Percentiles rank a stretch among this genome's conserved stretches.
Evolutionary conservation across 148 eudicot genomes (phyloP).

Genomic region (Spergularia marina): DNA sequence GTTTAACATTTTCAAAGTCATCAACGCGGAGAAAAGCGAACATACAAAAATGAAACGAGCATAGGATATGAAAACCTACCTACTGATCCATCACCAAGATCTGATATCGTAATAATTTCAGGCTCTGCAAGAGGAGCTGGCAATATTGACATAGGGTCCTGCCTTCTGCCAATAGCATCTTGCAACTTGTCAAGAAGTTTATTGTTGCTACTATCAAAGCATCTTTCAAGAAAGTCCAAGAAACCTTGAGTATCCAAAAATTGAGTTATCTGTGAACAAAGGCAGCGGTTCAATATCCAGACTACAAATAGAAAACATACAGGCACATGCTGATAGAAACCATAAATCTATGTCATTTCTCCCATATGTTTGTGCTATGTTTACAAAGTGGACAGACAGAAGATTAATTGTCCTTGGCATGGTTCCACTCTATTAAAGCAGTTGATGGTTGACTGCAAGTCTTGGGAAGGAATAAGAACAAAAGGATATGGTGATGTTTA

Average conservation of each 20-base stretch:
- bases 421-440: background rate
- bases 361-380: background rate
- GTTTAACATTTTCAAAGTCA: background rate
- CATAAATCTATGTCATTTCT: background rate
- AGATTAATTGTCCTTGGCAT: background rate
- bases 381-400: background rate
- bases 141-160: conserved; percentile 80
- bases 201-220: conserved; percentile 61
- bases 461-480: background rate
- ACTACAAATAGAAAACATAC: background rate
- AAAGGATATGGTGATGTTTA: background rate
- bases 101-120: conserved; percentile 86
- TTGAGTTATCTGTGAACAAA: conserved; percentile 68
- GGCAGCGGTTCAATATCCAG: conserved; percentile 8
- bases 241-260: conserved; percentile 96
- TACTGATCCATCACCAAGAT: conserved; percentile 47
- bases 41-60: background rate
- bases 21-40: background rate
- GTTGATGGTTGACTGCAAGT: background rate
- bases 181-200: conserved; percentile 98
- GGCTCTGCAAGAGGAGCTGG: conserved; percentile 58
- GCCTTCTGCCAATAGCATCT: conserved; percentile 97
- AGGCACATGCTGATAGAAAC: background rate
- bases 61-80: conserved; percentile 33
- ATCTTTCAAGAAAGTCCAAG: conserved; percentile 90